These are phyloP conservation scores for Suhomyces prunicola DNA, from an alignment of 805 yeast species.

Conservation along the genomic window DNA sequence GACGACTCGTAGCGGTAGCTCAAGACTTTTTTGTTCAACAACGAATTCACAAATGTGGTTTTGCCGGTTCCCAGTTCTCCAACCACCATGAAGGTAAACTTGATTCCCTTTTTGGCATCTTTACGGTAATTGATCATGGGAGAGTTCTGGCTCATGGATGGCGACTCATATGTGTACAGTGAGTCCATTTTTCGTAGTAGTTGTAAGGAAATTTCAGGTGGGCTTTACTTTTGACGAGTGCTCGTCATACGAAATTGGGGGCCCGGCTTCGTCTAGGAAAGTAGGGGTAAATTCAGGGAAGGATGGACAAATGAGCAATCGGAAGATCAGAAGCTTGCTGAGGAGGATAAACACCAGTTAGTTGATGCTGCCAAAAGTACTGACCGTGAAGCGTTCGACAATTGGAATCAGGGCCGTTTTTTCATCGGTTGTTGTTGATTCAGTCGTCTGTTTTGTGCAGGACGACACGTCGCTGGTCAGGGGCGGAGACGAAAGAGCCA, in stretches of 20 bases:
- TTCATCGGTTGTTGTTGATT: constrained; percentile 3
- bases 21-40: constrained; percentile 59
- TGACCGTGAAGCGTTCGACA: not conserved
- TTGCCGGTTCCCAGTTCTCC: constrained; percentile 79
- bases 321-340: not conserved
- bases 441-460: constrained; percentile 4
- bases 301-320: not conserved
- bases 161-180: constrained; percentile 24
- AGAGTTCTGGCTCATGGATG: constrained; percentile 24
- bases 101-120: constrained; percentile 69
- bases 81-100: constrained; percentile 68
- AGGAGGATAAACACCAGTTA: not conserved
- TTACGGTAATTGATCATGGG: constrained; percentile 54
- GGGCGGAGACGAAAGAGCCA: not conserved
- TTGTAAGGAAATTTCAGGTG: not conserved
- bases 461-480: constrained; percentile 2
- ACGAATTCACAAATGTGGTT: constrained; percentile 68
- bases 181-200: constrained; percentile 10
- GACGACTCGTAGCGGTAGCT: constrained; percentile 52
- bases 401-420: not conserved
- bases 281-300: not conserved
- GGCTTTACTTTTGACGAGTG: constrained; percentile 2
- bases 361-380: not conserved
- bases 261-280: not conserved
- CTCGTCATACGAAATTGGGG: not conserved